Evolutionary conservation across 2,329 filamentous ascomycete genomes (phyloP).

Genomic region (Cercospora janseana): DNA sequence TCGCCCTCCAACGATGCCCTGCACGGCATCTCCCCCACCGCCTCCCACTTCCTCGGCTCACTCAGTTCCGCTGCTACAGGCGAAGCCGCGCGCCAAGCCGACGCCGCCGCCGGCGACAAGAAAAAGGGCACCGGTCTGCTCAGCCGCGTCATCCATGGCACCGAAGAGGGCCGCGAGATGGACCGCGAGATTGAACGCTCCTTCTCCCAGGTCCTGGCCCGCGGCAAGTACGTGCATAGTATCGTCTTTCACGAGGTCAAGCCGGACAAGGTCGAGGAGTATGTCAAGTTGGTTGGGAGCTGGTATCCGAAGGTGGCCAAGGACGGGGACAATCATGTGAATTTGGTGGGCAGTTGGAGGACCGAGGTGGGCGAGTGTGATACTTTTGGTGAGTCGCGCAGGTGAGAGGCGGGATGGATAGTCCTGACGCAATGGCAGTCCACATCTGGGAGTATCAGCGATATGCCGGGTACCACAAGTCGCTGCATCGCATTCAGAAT

Average conservation of each 20-base stretch:
- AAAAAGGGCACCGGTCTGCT: conserved; percentile 55
- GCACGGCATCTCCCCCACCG: conserved; percentile 8
- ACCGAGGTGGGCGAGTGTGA: conserved; percentile 97
- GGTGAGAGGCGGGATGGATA: background rate
- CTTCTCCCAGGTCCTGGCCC: conserved; percentile 90
- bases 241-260: conserved; percentile 96
- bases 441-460: conserved; percentile 99
- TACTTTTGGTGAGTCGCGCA: conserved; percentile 79
- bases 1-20: conserved; percentile 28
- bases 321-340: conserved; percentile 84
- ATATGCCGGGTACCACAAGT: conserved; percentile 93
- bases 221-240: conserved; percentile 97
- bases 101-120: conserved; percentile 64
- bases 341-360: conserved; percentile 96
- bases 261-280: conserved; percentile 93
- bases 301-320: conserved; percentile 92
- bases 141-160: conserved; percentile 91
- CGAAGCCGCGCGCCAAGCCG: conserved; percentile 58
- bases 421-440: conserved; percentile 56
- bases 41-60: conserved; percentile 56
- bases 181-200: conserved; percentile 94
- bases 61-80: conserved; percentile 54
- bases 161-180: conserved; percentile 88
- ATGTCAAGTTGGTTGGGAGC: conserved; percentile 79
- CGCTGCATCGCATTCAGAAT: conserved; percentile 76